Base-by-base conservation (phyloP, 805 yeast genomes). In the Saccharomyces mikatae region DNA sequence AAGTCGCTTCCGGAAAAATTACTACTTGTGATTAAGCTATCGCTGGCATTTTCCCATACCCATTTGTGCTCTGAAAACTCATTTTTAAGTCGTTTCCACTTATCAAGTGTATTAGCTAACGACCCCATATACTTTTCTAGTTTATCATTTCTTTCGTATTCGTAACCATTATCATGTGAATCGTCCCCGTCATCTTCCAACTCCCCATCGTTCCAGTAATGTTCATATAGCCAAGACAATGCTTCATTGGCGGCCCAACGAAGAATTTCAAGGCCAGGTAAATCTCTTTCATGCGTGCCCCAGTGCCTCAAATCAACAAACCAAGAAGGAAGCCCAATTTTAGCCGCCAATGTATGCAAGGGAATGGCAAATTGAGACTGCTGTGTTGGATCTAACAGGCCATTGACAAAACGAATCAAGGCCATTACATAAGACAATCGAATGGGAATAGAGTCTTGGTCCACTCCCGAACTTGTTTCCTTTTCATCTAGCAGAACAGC, bases 291-390 rank as follows among this genome's bases (percentile, higher is more conserved):
- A 68, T 94, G 99, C 0, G 99, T 92, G 4, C 95, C 91, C 62
- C 81, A 80, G 68, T 94, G 98, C 54, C 99, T 76, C 30, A 89
- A 66, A 64, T 94, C 99, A 0, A 94, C 99, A 69, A 94, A 89
- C 63, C 79, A 80, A 31, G 84, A 76, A 0, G 98, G 96, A 26
- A 94, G 73, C 1, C 80, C 79, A 24, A 88, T 70, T 47, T 78
- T 77, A 52, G 74, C 78, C 0, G 98, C 98, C 26, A 94, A 70
- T 5, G 77, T 76, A 58, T 86, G 86, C 61, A 94, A 71, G 5
- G 97, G 91, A 14, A 86, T 79, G 0, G 96, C 97, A 65, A 73
- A 84, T 47, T 77, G 80, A 0, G 90, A 80, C 61, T 84, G 87
- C 69, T 94, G 99, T 50, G 79, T 79, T 0, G 96, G 94, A 67